Conservation (phyloP, 192 early-diverging fungal species). For the Funneliformis geosporum region DNA sequence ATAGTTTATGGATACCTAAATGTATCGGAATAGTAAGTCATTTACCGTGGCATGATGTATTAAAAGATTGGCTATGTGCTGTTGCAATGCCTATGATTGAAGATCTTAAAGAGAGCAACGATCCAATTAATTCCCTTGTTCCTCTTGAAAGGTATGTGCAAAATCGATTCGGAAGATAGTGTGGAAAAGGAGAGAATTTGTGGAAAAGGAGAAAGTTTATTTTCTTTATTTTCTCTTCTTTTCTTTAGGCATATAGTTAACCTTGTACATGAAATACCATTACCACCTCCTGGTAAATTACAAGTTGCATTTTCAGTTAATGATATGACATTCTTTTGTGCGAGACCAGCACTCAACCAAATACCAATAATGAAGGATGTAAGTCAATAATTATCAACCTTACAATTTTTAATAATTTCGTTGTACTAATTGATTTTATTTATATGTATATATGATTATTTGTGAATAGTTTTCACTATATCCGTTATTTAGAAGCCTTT, state of each 20-base stretch:
- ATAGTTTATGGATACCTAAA: constrained; percentile 69
- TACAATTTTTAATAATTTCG: constrained; percentile 19
- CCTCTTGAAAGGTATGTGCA: constrained; percentile 59
- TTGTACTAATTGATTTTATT: background rate
- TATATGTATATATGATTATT: constrained; percentile 12
- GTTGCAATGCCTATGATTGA: constrained; percentile 57
- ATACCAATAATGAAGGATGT: constrained; percentile 77
- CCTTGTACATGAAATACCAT: constrained; percentile 68
- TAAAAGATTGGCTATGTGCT: constrained; percentile 74
- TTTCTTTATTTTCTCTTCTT: background rate
- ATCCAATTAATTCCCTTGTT: constrained; percentile 28
- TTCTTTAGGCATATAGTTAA: constrained; percentile 62
- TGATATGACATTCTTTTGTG: constrained; percentile 58
- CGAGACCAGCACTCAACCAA: constrained; percentile 75
- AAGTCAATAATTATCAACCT: constrained; percentile 30
- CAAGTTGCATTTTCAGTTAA: constrained; percentile 73
- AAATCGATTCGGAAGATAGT: background rate
- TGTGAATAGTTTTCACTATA: constrained; percentile 69
- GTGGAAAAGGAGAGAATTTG: no score
- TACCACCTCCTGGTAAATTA: constrained; percentile 80
- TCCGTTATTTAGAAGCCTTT: constrained; percentile 70
- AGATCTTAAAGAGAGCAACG: constrained; percentile 47
- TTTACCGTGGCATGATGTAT: constrained; percentile 71
- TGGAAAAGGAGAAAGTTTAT: background rate
- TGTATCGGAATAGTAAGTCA: constrained; percentile 69